Evolutionary conservation across 257 asterid species (phyloP), one percentile per base, ranked within the genome.

Genomic region (Anisodus tanguticus): DNA sequence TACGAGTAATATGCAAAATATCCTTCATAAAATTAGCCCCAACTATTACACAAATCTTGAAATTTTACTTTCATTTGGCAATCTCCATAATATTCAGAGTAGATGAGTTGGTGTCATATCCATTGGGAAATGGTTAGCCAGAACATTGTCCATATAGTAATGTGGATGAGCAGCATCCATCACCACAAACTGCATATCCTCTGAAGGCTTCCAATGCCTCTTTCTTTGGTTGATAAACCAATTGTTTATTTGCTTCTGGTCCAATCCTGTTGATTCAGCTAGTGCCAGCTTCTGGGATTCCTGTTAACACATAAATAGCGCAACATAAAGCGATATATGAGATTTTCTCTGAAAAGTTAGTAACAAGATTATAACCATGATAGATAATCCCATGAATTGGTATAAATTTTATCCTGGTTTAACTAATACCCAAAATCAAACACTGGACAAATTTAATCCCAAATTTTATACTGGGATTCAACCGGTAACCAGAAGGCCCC

Each of bases 161-260:
- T 90, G 95, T 31, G 90, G 93, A 57, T 91, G 93, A 3, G 92
- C 74, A 6, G 97, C 96, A 81, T 96, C 99, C 99, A 96, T 94
- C 84, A 93, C 98, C 66, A 96, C 97, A 62, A 96, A 93, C 86
- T 94, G 99, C 97, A 94, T 91, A n/a, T 96, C 99, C 84, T 96
- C 99, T 0, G 99, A 92, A 0, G 99, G 99, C 83, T 96, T 96
- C 99, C 99, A 96, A 79, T 96, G 99, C 82, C 99, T 83, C 72
- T 96, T 96, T 83, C 99, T 89, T 84, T 95, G 99, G 88, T 95
- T 95, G 66, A 95, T 95, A 83, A 95, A 95, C 99, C 99, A 95
- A 82, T 95, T 95, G 90, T 94, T 95, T 81, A 95, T 95, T 64
- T 95, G 99, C 90, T 94, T 95, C 88, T 93, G 99, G 86, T 96